phyloP scores from a whole-genome alignment of 2,329 filamentous ascomycete genomes.

The Cercospora zeina region DNA sequence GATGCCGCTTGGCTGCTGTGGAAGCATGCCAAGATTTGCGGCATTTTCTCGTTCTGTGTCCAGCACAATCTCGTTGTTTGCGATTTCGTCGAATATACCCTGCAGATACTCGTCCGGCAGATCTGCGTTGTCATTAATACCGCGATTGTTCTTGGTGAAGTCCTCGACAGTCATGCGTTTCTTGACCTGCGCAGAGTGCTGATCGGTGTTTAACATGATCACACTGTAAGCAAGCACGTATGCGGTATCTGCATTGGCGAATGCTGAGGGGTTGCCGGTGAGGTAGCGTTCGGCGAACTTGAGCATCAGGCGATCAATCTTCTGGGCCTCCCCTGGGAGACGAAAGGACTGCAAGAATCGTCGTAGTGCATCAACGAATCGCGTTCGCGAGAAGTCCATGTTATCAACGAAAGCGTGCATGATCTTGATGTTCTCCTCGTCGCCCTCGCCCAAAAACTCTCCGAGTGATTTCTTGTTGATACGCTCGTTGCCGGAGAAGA shows the following conservation, averaged over 20 bases:
- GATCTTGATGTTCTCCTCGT: slow-evolving; percentile 87
- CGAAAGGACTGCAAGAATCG: slow-evolving; percentile 94
- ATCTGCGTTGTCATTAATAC: slow-evolving; percentile 95
- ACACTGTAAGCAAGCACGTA: slow-evolving; percentile 96
- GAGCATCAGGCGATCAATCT: slow-evolving; percentile 99
- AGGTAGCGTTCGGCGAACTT: slow-evolving; percentile 98
- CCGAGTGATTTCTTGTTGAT: slow-evolving; percentile 91
- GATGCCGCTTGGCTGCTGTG: slow-evolving; percentile 51
- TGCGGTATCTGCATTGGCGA: slow-evolving; percentile 95
- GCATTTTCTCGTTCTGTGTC: slow-evolving; percentile 89
- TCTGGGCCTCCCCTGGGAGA: slow-evolving; percentile 92
- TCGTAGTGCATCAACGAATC: slow-evolving; percentile 88
- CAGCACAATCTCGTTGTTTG: slow-evolving; percentile 86
- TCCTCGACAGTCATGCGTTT: slow-evolving; percentile 92
- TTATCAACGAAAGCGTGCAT: slow-evolving; percentile 97
- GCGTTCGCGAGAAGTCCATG: slow-evolving; percentile 89
- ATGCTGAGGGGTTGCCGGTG: slow-evolving; percentile 91
- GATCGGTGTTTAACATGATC: slow-evolving; percentile 93
- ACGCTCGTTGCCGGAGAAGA: slow-evolving; percentile 76
- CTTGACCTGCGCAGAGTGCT: slow-evolving; percentile 85
- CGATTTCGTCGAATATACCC: slow-evolving; percentile 90
- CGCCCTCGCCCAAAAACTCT: slow-evolving; percentile 91
- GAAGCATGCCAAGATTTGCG: slow-evolving; percentile 68
- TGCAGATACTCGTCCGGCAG: slow-evolving; percentile 88
- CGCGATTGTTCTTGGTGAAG: slow-evolving; percentile 98